phyloP scores from a whole-genome alignment of 2,329 filamentous ascomycete species.

The Fragosphaeria purpurea region DNA sequence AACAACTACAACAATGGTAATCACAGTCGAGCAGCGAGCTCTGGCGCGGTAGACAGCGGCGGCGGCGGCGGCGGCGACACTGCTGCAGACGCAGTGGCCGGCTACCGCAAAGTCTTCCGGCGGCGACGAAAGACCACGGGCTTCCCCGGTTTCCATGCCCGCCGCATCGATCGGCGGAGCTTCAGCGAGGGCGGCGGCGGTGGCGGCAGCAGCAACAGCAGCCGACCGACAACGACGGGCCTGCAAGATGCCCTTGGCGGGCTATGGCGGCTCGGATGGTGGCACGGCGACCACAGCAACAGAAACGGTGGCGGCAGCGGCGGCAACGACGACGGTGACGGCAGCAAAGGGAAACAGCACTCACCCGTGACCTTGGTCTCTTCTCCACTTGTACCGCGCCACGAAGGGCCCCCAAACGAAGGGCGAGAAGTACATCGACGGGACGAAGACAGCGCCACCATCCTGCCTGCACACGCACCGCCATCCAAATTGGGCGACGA shows the following conservation, averaged over 20 bases:
- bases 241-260: conserved; percentile 42
- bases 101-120: conserved; percentile 19
- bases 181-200: neutral
- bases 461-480: too few relatives aligned
- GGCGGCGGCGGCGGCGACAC: neutral
- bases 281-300: conserved; percentile 19
- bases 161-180: conserved; percentile 31
- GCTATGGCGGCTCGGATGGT: conserved; percentile 48
- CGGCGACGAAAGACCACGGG: conserved; percentile 49
- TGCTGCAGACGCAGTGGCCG: conserved; percentile 16
- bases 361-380: neutral
- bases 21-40: too few relatives aligned
- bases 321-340: neutral
- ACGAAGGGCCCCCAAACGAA: neutral
- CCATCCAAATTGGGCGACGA: neutral
- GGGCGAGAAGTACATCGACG: neutral
- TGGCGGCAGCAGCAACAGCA: neutral
- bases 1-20: conserved; percentile 10
- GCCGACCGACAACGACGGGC: conserved; percentile 15
- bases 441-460: too few relatives aligned
- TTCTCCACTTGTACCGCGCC: neutral
- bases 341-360: conserved; percentile 7
- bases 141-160: conserved; percentile 50
- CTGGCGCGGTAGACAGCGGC: conserved; percentile 13
- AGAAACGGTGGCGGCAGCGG: neutral